These are phyloP conservation scores for Pharnaceum exiguum DNA, from an alignment of 148 eudicot genomes.

Conservation along the genomic window DNA sequence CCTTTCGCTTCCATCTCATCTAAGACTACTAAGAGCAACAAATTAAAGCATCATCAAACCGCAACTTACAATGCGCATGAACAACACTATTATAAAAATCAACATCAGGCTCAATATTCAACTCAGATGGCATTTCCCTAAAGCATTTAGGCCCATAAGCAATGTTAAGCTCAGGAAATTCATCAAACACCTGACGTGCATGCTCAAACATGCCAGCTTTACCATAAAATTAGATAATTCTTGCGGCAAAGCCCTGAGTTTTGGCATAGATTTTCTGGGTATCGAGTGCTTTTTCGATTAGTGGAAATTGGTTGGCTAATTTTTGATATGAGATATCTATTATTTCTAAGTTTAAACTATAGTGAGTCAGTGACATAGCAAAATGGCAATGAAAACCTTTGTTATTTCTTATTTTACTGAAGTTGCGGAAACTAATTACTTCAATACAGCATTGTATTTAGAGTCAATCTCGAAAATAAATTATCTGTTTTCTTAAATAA, in stretches of 20 bases:
- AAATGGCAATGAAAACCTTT: too few relatives aligned
- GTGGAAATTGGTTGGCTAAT: neutral
- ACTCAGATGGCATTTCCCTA: slow-evolving; percentile 12
- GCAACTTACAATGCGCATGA: slow-evolving; percentile 37
- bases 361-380: too few relatives aligned
- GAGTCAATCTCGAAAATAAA: too few relatives aligned
- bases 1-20: slow-evolving; percentile 47
- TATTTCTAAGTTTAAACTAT: too few relatives aligned
- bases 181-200: slow-evolving; percentile 36
- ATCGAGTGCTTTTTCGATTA: slow-evolving; percentile 13
- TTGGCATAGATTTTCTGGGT: slow-evolving; percentile 12
- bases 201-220: slow-evolving; percentile 30
- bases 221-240: slow-evolving; percentile 16
- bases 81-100: slow-evolving; percentile 5
- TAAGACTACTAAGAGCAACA: too few relatives aligned
- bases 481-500: too few relatives aligned
- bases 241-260: slow-evolving; percentile 8
- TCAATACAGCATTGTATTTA: too few relatives aligned
- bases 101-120: slow-evolving; percentile 9
- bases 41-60: slow-evolving; percentile 27
- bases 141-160: neutral
- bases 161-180: slow-evolving; percentile 25
- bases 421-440: too few relatives aligned
- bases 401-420: too few relatives aligned
- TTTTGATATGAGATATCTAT: too few relatives aligned